These are phyloP conservation scores for Hypoxylon sp. DNA, from an alignment of 2,329 filamentous ascomycete genomes.

Conservation along the genomic window DNA sequence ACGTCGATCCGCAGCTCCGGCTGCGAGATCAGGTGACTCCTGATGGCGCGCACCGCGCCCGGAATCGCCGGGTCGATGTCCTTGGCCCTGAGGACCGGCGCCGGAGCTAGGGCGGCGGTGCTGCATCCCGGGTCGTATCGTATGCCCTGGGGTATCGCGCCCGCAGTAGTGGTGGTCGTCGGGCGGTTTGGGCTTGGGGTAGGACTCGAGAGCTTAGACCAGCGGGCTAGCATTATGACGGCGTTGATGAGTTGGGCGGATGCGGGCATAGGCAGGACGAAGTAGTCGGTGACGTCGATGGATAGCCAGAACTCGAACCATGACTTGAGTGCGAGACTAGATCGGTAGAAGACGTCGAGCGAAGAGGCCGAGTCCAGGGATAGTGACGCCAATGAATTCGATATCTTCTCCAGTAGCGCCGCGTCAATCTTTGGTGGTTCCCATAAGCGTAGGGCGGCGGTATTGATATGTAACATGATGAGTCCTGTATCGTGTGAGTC, in stretches of 20 bases:
- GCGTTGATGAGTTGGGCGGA: constrained; percentile 62
- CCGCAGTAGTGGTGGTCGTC: constrained; percentile 1
- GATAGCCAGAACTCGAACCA: constrained; percentile 64
- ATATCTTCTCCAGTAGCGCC: constrained; percentile 56
- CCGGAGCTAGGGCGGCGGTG: constrained; percentile 14
- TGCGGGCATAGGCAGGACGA: constrained; percentile 59
- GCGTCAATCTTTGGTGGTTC: constrained; percentile 61
- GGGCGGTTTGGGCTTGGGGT: constrained; percentile 48
- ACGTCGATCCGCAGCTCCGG: constrained; percentile 61
- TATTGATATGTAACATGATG: constrained; percentile 56
- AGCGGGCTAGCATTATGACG: constrained; percentile 63
- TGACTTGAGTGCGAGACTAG: constrained; percentile 58
- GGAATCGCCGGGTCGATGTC: constrained; percentile 55
- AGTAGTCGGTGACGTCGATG: constrained; percentile 58
- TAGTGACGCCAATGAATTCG: constrained; percentile 56
- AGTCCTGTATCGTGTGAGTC: constrained; percentile 50
- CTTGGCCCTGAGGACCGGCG: constrained; percentile 39
- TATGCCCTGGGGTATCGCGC: background rate
- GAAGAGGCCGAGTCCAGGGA: constrained; percentile 55
- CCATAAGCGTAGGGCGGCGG: constrained; percentile 58
- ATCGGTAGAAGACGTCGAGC: constrained; percentile 63
- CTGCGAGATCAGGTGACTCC: constrained; percentile 57
- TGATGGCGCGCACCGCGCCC: constrained; percentile 55
- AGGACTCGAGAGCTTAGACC: constrained; percentile 60
- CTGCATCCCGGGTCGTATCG: constrained; percentile 27